Base-by-base conservation (phyloP, 164 flowering plant species). In the Tetracentron sinense region DNA sequence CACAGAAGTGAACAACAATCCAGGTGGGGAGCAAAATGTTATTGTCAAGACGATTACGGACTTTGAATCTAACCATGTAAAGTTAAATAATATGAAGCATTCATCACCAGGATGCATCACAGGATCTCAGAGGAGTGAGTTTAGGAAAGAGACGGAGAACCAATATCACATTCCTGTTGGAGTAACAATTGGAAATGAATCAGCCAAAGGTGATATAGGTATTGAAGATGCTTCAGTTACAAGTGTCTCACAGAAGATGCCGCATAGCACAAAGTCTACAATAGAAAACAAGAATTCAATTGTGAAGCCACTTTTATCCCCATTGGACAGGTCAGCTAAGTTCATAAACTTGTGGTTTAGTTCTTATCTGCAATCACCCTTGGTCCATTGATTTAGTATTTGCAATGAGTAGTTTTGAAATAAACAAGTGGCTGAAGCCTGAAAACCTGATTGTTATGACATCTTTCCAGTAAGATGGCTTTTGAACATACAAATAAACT, bases 301-400 rank as follows among this genome's bases (percentile, higher is more conserved):
- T 30, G 30, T 72, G 27, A 55, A 66, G 47, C 66, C 51, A 68
- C 69, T 48, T 7, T 31, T 57, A 56, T 62, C 60, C 48, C 67
- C 71, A 28, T 51, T 61, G 48, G 60, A 56, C 30, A 78, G 81
- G 88, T 82, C 27, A 72, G 74, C 47, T 26, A 29, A 27, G 20
- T 17, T 58, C 56, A 50, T 33, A n/a, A 22, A 31, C 7, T 48
- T 68, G 23, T 44, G 17, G 5, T 46, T 53, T 21, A 16, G 11
- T 38, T 52, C 63, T 30, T 26, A 38, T 49, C 23, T 62, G 26
- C 42, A 4, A 28, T 26, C 31, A 12, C 30, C 11, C n/a, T 52
- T 42, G 6, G n/a, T 59, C 21, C 35, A 42, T 25, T 31, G 10
- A 19, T 1, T 33, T 52, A 19, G 23, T 17, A 50, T 15, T 28